These are phyloP conservation scores for Pleurotus pulmonarius DNA, from an alignment of 768 basidiomycete genomes.

Conservation along the genomic window DNA sequence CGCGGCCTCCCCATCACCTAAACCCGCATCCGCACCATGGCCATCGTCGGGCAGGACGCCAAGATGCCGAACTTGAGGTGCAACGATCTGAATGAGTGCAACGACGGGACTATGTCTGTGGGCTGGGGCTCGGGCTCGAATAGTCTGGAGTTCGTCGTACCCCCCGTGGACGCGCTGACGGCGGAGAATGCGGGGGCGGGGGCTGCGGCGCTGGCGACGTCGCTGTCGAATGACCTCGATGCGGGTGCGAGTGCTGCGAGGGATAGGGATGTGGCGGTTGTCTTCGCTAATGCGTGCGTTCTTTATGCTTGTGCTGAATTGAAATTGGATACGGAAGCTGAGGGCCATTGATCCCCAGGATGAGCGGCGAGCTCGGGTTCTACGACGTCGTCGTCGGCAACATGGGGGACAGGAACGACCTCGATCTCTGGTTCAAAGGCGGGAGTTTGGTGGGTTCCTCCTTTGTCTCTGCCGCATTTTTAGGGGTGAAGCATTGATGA, in stretches of 20 bases:
- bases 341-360: constrained; percentile 30
- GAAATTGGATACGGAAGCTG: constrained; percentile 18
- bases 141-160: constrained; percentile 38
- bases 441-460: constrained; percentile 35
- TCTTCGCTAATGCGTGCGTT: constrained; percentile 55
- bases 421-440: constrained; percentile 56
- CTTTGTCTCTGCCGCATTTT: neutral
- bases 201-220: constrained; percentile 36
- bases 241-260: constrained; percentile 34
- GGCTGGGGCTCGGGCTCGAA: constrained; percentile 57
- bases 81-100: constrained; percentile 48
- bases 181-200: constrained; percentile 31
- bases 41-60: constrained; percentile 59
- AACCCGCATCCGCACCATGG: constrained; percentile 49
- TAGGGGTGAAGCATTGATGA: constrained; percentile 8
- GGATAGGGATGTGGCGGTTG: constrained; percentile 53
- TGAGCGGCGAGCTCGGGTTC: constrained; percentile 49
- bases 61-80: constrained; percentile 43
- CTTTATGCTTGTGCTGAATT: constrained; percentile 16
- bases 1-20: constrained; percentile 43
- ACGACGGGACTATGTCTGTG: constrained; percentile 57
- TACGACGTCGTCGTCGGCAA: constrained; percentile 64
- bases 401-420: constrained; percentile 54
- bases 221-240: constrained; percentile 39
- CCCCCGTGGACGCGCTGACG: constrained; percentile 44